Conservation (phyloP, 2,329 filamentous ascomycete species). For the Juglanconis oblonga region DNA sequence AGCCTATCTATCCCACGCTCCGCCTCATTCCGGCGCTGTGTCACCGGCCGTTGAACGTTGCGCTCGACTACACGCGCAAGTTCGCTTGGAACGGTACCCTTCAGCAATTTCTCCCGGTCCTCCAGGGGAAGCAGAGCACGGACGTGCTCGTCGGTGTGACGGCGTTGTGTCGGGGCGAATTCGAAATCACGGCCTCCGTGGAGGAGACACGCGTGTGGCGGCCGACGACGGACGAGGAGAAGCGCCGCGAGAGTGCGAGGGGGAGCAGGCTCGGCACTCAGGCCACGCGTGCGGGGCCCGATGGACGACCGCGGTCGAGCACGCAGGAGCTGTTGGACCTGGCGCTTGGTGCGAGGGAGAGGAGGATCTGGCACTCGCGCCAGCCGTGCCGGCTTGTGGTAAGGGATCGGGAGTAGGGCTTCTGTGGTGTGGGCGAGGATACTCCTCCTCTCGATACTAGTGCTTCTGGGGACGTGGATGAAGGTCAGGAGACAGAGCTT, state of each 20-base stretch:
- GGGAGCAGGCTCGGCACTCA: constrained; percentile 17
- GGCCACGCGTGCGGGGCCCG: constrained; percentile 17
- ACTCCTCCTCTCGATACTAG: too few relatives aligned
- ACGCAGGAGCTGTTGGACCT: constrained; percentile 58
- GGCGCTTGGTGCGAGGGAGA: constrained; percentile 56
- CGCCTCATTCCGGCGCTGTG: constrained; percentile 75
- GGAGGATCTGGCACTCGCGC: constrained; percentile 63
- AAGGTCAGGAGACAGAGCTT: neutral
- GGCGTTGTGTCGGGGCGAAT: constrained; percentile 74
- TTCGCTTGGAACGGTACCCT: constrained; percentile 82
- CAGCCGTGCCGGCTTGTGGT: constrained; percentile 55
- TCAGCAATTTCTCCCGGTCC: constrained; percentile 66
- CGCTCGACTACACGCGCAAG: constrained; percentile 78
- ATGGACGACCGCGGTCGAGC: constrained; percentile 43
- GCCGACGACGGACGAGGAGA: constrained; percentile 27
- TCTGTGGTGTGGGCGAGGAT: neutral
- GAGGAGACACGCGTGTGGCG: constrained; percentile 69
- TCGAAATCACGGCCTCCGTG: constrained; percentile 75
- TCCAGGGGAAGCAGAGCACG: constrained; percentile 57
- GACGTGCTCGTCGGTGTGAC: constrained; percentile 68
- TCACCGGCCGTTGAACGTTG: constrained; percentile 67
- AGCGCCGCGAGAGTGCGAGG: constrained; percentile 23
- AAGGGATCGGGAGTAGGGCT: constrained; percentile 35
- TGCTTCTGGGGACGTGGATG: neutral
- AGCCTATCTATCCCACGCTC: constrained; percentile 68